Evolutionary conservation across 495 filamentous ascomycete species (phyloP).

Genomic region (Penicillium macrosclerotiorum): DNA sequence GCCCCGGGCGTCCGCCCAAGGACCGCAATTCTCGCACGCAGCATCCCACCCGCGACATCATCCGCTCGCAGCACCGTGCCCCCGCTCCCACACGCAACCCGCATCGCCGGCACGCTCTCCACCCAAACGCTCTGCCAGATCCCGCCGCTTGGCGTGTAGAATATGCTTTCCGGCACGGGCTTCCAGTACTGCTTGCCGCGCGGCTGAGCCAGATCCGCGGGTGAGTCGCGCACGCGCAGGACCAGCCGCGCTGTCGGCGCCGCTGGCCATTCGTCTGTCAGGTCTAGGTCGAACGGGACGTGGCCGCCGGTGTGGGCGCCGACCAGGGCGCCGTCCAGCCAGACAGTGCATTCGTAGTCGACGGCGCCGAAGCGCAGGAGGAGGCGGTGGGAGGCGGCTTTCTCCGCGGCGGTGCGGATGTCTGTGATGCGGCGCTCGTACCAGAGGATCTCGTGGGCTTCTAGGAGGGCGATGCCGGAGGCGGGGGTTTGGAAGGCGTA

Average conservation of each 20-base stretch:
- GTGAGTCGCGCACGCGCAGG: constrained; percentile 31
- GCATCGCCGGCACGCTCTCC: constrained; percentile 33
- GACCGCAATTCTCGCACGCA: constrained; percentile 27
- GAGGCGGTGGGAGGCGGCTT: constrained; percentile 13
- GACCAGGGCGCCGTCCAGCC: constrained; percentile 26
- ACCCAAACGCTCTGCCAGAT: constrained; percentile 40
- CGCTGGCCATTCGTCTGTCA: constrained; percentile 22
- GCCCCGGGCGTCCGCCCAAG: constrained; percentile 10
- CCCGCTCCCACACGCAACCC: constrained; percentile 26
- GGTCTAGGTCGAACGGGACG: constrained; percentile 37
- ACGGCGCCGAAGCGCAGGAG: constrained; percentile 38
- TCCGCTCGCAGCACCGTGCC: constrained; percentile 34
- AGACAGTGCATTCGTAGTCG: constrained; percentile 37
- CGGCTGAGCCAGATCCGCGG: constrained; percentile 35
- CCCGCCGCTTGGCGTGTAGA: constrained; percentile 39
- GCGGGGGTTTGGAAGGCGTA: constrained; percentile 58
- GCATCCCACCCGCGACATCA: constrained; percentile 27
- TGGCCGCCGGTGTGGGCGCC: constrained; percentile 35
- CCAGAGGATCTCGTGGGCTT: constrained; percentile 60
- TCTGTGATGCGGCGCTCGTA: constrained; percentile 53
- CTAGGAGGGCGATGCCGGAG: constrained; percentile 51
- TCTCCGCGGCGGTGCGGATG: constrained; percentile 34
- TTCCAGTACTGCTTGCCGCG: constrained; percentile 43
- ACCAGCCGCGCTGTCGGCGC: constrained; percentile 17
- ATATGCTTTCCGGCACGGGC: constrained; percentile 38